Base-by-base conservation (phyloP, 1,284 basidiomycete genomes). In the Ustilago nuda region DNA sequence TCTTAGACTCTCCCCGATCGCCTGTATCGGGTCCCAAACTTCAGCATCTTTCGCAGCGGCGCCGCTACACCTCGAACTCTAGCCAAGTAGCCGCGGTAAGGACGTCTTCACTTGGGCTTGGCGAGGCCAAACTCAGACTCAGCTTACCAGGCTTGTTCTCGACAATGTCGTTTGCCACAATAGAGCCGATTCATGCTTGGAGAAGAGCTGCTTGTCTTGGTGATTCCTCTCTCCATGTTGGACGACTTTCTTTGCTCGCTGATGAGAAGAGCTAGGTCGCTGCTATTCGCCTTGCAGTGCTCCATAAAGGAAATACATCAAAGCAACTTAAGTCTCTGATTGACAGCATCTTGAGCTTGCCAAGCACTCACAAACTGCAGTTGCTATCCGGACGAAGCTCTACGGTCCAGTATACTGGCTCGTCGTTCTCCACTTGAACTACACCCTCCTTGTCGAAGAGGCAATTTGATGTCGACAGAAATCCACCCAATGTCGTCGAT, bases 381-480 rank as follows among this genome's bases (percentile, higher is more conserved):
- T 65, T 67, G 39, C 67, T 53, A 33, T 75, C 72, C 2, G 67
- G 67, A 19, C 68, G 67, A 3, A 87, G 80, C 82, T 94, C 93
- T 55, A 90, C 90, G 19, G 92, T 93, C 95, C 95, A 99, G 89
- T 93, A 92, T 39, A 98, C 91, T 0, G 94, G 92, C 65, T 89
- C 90, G 30, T 92, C 90, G 0, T 94, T 98, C 81, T 90, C 89
- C 56, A 98, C 87, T 77, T 88, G 90, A 12, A 95, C 91, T 70
- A 92, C 89, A 4, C 76, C 79, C 8, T 68, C 54, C 39, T 60
- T 56, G 50, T 75, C 61, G 19, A 54, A 57, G 4, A 98, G 87
- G 78, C 96, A 94, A 82, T 98, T 99, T 0, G 94, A 96, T 0
- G 95, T 96, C 0, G 95, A 97, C 0, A 99, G 43, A 50, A 86